Evolutionary conservation across 2,329 filamentous ascomycete species (phyloP), one percentile per base, ranked within the genome.

Genomic region (Rosellinia necatrix): DNA sequence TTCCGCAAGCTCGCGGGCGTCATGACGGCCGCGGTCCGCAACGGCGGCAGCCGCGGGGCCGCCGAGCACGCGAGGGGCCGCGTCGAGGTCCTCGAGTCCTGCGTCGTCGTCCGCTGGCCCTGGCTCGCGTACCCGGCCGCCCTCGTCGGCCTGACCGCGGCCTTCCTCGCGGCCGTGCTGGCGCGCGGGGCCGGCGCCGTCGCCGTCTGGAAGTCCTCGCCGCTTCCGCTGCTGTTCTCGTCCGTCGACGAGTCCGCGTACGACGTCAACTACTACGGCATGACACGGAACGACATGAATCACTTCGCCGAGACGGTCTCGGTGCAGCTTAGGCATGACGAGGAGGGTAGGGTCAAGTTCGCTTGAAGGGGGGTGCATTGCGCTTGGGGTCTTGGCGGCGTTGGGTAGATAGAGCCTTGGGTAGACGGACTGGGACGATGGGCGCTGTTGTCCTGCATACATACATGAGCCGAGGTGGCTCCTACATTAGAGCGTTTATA

Each of bases 91-190:
- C 29, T 17, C 15, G n/a, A 35, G 4, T 50, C 49, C 15, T 58
- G 55, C n/a, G 13, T 58, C 3, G 17, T 2, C 1, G 46, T 54
- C 21, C 30, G 19, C 8, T 58, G 55, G 55, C 22, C 29, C 1
- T 58, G 55, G 55, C 47, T 58, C 19, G 24, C 46, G 19, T 58
- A 58, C 30, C 50, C 55, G 24, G 38, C 40, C 6, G 38, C 30
- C 5, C 38, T 58, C 22, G 49, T 58, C 1, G 29, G 37, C 7
- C 17, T 58, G 13, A n/a, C 43, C 6, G 24, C 29, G 8, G 22
- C 34, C 1, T 54, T 50, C 12, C 48, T 58, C 13, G 9, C 37
- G 19, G 3, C 42, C 24, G 12, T 58, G 5, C 17, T 58, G 22
- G 3, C 50, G 47, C 8, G 25, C 4, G 2, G 38, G 44, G 3